A percentile compares a stretch with the other conserved stretches of the same genome.
Conservation (phyloP, 768 basidiomycete species). For the Flagelloscypha sp. region DNA sequence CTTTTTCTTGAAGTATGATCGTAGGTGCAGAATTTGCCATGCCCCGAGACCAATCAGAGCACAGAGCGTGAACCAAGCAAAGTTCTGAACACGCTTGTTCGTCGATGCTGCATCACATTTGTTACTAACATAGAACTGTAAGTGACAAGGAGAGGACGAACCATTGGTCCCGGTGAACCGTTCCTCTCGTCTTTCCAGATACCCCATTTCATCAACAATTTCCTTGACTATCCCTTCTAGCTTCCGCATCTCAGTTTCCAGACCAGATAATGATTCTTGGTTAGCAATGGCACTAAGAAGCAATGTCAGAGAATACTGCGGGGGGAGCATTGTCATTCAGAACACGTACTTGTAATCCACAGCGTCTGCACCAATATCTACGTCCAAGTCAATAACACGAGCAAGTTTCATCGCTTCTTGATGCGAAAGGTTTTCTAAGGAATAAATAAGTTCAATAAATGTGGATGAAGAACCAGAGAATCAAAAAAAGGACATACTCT, state of each 20-base stretch:
- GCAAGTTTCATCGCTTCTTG: conserved; percentile 42
- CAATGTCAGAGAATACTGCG: conserved; percentile 2
- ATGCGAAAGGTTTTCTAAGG: conserved; percentile 38
- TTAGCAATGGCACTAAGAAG: conserved; percentile 85
- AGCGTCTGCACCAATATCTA: conserved; percentile 97
- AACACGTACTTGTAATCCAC: conserved; percentile 93
- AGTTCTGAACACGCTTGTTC: conserved; percentile 82
- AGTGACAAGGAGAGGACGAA: conserved; percentile 31
- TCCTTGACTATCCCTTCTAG: conserved; percentile 93
- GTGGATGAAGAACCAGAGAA: no score
- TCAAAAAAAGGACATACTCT: conserved; percentile 42
- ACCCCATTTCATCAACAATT: conserved; percentile 87
- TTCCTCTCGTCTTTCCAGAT: conserved; percentile 85
- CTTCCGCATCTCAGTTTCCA: conserved; percentile 98
- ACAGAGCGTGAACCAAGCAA: conserved; percentile 82
- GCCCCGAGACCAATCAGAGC: conserved; percentile 73
- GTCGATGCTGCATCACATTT: conserved; percentile 81
- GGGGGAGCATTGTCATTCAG: not conserved
- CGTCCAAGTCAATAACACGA: conserved; percentile 83
- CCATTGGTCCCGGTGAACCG: conserved; percentile 84
- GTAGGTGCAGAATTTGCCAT: conserved; percentile 94
- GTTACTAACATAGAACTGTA: conserved; percentile 2
- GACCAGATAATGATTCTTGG: conserved; percentile 89
- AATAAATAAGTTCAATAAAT: conserved; percentile 1
- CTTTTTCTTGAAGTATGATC: conserved; percentile 93